Evolutionary conservation across 2,329 filamentous ascomycete genomes (phyloP), one percentile per base, ranked within the genome.

Genomic region (Conoideocrella luteorostrata): DNA sequence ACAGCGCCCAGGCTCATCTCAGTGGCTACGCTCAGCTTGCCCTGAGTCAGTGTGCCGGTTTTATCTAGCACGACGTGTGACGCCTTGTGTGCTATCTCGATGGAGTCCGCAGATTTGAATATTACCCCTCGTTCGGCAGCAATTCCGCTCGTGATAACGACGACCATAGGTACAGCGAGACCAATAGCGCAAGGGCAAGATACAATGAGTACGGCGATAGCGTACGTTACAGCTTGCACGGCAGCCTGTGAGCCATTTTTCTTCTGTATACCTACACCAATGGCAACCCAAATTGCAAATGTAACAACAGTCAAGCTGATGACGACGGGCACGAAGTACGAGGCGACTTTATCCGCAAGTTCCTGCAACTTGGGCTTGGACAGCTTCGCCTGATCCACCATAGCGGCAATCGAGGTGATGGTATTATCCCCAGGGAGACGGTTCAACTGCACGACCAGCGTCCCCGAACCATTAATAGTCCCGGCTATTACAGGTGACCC

Each of bases 121-220:
- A 90, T 74, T 13, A 90, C 68, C 0, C 86, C 85, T 9, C 66
- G 62, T 37, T 72, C 64, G 0, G 85, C 84, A 0, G 78, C 82
- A 1, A 85, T 71, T 1, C 84, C 82, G 13, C 78, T 77, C 1
- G 80, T 77, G 35, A 90, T 80, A 0, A 89, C 77, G 10, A 89
- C 63, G 1, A 90, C 86, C 82, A 90, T 88, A 0, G 87, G 86
- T 0, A 88, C 83, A 0, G 84, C 84, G 0, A 77, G 69, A 0
- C 84, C 85, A 35, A 93, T 78, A 0, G 85, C 86, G 44, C 86
- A 91, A 0, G 87, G 86, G 50, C 86, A 93, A 0, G 85, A 88
- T 0, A 91, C 78, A 13, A 85, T 80, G 3, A 88, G 71, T 0
- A 84, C 82, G 0, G 86, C 75, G 44, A 91, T 86, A 1, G 79